A percentile compares a stretch with the other conserved stretches of the same genome.
Evolutionary conservation across 2,329 filamentous ascomycete genomes (phyloP).

Genomic region (Daldinia sp.): DNA sequence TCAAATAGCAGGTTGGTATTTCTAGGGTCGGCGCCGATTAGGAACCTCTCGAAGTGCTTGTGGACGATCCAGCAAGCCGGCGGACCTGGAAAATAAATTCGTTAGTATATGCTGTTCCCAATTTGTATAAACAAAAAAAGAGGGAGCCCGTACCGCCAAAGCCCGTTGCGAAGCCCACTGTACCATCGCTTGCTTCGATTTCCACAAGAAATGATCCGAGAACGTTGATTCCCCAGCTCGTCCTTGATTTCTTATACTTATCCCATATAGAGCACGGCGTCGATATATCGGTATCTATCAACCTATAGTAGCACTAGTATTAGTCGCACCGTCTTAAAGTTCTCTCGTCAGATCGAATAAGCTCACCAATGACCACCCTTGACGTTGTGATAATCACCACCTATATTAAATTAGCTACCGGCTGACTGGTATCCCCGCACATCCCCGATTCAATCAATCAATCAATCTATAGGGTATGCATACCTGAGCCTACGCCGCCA

Average conservation of each 20-base stretch:
- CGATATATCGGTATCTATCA: constrained; percentile 91
- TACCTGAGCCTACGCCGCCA: constrained; percentile 67
- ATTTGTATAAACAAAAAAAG: background rate
- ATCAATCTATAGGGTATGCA: constrained; percentile 49
- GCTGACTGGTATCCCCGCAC: constrained; percentile 13
- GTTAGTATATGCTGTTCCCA: constrained; percentile 34
- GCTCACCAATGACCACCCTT: constrained; percentile 75
- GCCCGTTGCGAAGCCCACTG: constrained; percentile 92
- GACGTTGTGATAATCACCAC: constrained; percentile 94
- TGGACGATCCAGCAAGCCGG: constrained; percentile 94
- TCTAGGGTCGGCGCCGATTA: constrained; percentile 87
- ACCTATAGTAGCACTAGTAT: constrained; percentile 64
- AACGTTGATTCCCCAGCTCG: constrained; percentile 96
- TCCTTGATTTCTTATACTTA: constrained; percentile 86
- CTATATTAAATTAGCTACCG: constrained; percentile 56
- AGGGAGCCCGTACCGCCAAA: constrained; percentile 73
- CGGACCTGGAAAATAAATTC: constrained; percentile 65
- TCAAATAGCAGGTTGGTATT: constrained; percentile 94
- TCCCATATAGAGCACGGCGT: constrained; percentile 93
- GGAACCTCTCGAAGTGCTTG: constrained; percentile 92
- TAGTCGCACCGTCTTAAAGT: constrained; percentile 9
- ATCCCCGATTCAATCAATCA: background rate
- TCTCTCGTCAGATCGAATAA: constrained; percentile 1
- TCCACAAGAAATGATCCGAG: constrained; percentile 92
- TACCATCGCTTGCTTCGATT: constrained; percentile 88